Evolutionary conservation across 2,329 filamentous ascomycete species (phyloP), one percentile per base, ranked within the genome.

Genomic region (Coniochaeta hoffmannii): DNA sequence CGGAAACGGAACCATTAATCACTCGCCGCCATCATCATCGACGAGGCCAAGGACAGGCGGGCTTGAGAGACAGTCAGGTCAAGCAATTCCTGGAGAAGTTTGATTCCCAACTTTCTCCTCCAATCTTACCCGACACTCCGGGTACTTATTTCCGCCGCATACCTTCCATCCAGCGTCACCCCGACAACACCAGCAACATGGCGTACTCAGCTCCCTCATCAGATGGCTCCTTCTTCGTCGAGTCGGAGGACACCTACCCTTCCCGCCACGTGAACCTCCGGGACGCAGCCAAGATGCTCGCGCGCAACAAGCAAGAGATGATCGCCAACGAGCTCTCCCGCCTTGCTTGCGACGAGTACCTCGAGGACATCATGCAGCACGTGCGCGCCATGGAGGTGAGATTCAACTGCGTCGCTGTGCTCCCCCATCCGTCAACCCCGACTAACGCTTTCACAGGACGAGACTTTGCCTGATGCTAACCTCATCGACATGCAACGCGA

Each of bases 401-500:
- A 15, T 11, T 26, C 22, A 15, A n/a, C 12, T 38, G 31, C 36
- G 46, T 17, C 26, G 53, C 14, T 56, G 36, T 30, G 3, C 28
- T 5, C 35, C 38, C 12, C n/a, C 24, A 1, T 19, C 51, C 53
- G 83, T n/a, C n/a, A n/a, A n/a, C n/a, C 19, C 24, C 11, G 19
- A 46, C 41, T 46, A 46, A 46, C 41, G 5, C 15, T 17, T 12
- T 46, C 12, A 19, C 6, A 51, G 81, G 82, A 87, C 66, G 88
- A 95, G 73, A 97, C 94, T 28, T 79, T 97, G 62, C 90, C 94
- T 54, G 94, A 99, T 72, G 93, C 96, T 70, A 93, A 93, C 71
- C 91, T 95, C 34, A 99, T 99, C 71, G 94, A 99, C 71, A 97
- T 97, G 73, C 94, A 99, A 74, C 91, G 92, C 62, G 94, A 99